phyloP scores from a whole-genome alignment of 2,329 filamentous ascomycete genomes.

The Chaetomium globosum region DNA sequence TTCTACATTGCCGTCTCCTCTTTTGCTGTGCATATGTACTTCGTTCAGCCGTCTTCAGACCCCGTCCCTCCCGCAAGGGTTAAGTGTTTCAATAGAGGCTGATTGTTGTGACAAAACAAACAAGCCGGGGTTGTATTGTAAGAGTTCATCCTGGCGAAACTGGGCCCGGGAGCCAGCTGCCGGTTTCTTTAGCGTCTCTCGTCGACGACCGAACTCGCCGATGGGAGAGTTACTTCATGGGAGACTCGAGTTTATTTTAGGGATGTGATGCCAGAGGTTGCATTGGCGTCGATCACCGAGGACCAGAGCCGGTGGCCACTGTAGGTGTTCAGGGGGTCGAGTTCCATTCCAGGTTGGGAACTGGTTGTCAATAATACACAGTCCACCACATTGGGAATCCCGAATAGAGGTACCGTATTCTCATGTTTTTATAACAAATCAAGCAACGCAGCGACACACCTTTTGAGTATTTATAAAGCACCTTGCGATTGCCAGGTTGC shows the following conservation, averaged over 20 bases:
- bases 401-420: no score
- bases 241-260: slow-evolving; percentile 1
- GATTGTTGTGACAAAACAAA: slow-evolving; percentile 3
- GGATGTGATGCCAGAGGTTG: slow-evolving; percentile 5
- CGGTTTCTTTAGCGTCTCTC: not conserved
- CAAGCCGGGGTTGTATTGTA: not conserved
- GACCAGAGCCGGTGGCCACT: not conserved
- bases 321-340: not conserved
- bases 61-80: slow-evolving; percentile 1
- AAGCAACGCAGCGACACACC: not conserved
- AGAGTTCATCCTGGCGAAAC: not conserved
- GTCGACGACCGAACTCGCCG: not conserved
- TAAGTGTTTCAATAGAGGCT: slow-evolving; percentile 27
- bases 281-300: slow-evolving; percentile 5
- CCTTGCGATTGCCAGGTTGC: slow-evolving; percentile 12
- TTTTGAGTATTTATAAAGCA: not conserved
- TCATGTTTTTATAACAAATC: not conserved
- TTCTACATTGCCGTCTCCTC: not conserved
- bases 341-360: not conserved
- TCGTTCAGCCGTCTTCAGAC: slow-evolving; percentile 1
- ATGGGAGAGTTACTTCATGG: not conserved
- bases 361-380: not conserved
- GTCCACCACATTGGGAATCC: not conserved
- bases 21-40: not conserved
- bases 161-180: not conserved